Percentiles rank a stretch among this genome's conserved stretches.
These are phyloP conservation scores for Starmerella riodocensis DNA, from an alignment of 805 yeast species.

Conservation along the genomic window DNA sequence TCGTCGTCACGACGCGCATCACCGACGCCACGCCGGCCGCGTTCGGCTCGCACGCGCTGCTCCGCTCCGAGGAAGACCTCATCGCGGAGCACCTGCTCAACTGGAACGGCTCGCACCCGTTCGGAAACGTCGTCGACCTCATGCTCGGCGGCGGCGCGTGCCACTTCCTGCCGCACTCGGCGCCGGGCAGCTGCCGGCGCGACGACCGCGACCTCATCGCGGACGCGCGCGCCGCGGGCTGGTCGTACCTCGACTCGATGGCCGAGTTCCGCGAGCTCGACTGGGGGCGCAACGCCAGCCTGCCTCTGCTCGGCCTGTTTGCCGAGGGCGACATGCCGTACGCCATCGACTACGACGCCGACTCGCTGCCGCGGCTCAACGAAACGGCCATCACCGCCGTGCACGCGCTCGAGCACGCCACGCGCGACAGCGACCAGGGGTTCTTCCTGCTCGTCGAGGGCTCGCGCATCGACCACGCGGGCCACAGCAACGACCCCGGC, in stretches of 20 bases:
- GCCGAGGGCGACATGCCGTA: constrained; percentile 72
- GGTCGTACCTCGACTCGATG: constrained; percentile 50
- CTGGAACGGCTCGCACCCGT: constrained; percentile 38
- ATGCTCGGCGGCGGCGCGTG: constrained; percentile 81
- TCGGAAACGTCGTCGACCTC: constrained; percentile 75
- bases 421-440: constrained; percentile 63
- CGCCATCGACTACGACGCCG: constrained; percentile 59
- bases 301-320: constrained; percentile 67
- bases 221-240: constrained; percentile 49
- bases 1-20: constrained; percentile 82
- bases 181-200: constrained; percentile 50
- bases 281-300: constrained; percentile 46
- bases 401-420: constrained; percentile 50
- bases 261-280: constrained; percentile 44
- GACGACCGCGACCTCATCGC: constrained; percentile 58
- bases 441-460: constrained; percentile 83
- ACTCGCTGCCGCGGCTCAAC: constrained; percentile 52
- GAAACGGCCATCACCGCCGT: constrained; percentile 70
- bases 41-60: constrained; percentile 66
- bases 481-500: constrained; percentile 86
- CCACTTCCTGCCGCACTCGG: constrained; percentile 48
- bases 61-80: constrained; percentile 64
- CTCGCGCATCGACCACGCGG: constrained; percentile 89
- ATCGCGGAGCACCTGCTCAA: constrained; percentile 86
- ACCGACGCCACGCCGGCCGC: constrained; percentile 95